phyloP scores from a whole-genome alignment of 2,329 filamentous ascomycete species.

The Xylariaceae sp. region DNA sequence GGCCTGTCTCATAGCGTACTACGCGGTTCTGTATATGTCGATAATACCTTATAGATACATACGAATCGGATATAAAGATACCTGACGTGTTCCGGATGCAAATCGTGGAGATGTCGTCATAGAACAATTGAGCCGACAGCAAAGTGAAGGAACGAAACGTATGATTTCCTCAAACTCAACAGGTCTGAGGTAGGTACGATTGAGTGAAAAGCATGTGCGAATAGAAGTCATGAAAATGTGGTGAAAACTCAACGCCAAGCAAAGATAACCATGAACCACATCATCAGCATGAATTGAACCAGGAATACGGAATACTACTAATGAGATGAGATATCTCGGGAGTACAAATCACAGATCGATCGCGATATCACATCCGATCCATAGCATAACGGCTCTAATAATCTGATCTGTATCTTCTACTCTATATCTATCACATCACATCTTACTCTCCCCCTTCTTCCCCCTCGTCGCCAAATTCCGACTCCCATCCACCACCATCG shows the following conservation, averaged over 20 bases:
- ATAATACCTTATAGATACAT: not conserved
- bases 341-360: not conserved
- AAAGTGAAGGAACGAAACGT: too few species aligned
- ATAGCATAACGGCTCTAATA: too few species aligned
- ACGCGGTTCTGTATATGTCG: not conserved
- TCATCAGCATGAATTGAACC: too few species aligned
- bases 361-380: not conserved
- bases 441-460: slow-evolving; percentile 20
- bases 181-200: not conserved
- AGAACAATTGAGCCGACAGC: too few species aligned
- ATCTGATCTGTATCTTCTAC: not conserved
- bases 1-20: not conserved
- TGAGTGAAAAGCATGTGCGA: not conserved
- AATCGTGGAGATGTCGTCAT: not conserved
- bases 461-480: slow-evolving; percentile 26
- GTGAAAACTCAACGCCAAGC: too few species aligned
- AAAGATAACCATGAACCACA: too few species aligned
- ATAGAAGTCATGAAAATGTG: not conserved
- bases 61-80: not conserved
- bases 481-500: slow-evolving; percentile 27
- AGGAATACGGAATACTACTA: too few species aligned
- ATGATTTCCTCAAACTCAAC: not conserved
- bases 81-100: not conserved
- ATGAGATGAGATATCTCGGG: not conserved
- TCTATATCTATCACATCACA: slow-evolving; percentile 8